These are phyloP conservation scores for Podospora conica DNA, from an alignment of 495 filamentous ascomycete genomes.

Conservation along the genomic window DNA sequence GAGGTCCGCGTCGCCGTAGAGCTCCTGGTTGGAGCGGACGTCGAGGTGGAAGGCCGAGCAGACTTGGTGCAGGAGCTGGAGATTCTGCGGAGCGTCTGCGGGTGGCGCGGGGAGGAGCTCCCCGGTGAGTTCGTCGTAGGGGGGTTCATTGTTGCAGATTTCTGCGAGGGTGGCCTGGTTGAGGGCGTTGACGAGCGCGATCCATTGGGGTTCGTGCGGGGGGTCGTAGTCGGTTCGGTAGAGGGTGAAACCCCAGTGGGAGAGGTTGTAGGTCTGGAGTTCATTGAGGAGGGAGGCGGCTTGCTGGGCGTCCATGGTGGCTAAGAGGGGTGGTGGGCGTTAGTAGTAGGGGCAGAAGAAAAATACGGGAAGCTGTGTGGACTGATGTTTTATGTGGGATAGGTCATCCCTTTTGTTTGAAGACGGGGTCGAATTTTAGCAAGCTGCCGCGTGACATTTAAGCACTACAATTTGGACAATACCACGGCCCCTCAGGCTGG, in stretches of 20 bases:
- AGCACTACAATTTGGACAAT: conserved; percentile 75
- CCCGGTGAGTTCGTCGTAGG: conserved; percentile 20
- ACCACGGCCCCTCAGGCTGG: conserved; percentile 89
- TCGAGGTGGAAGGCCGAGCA: conserved; percentile 12
- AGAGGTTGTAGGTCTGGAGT: no score
- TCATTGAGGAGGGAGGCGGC: no score
- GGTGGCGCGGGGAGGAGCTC: no score
- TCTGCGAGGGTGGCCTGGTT: conserved; percentile 27
- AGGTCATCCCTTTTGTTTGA: no score
- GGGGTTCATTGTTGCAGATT: conserved; percentile 18
- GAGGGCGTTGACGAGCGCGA: not conserved
- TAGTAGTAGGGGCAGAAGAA: no score
- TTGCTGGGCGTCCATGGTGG: no score
- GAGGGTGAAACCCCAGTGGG: not conserved
- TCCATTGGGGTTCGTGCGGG: not conserved
- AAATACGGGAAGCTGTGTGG: no score
- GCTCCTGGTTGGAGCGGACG: not conserved
- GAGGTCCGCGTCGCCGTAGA: not conserved
- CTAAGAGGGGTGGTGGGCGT: no score
- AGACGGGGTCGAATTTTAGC: no score
- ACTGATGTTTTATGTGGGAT: no score
- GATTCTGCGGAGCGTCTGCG: not conserved
- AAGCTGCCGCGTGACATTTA: no score
- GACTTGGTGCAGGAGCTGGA: not conserved
- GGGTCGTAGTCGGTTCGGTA: not conserved